A percentile compares a stretch with the other conserved stretches of the same genome.
phyloP scores from a whole-genome alignment of 2,329 filamentous ascomycete genomes.

The Claviceps pusilla region DNA sequence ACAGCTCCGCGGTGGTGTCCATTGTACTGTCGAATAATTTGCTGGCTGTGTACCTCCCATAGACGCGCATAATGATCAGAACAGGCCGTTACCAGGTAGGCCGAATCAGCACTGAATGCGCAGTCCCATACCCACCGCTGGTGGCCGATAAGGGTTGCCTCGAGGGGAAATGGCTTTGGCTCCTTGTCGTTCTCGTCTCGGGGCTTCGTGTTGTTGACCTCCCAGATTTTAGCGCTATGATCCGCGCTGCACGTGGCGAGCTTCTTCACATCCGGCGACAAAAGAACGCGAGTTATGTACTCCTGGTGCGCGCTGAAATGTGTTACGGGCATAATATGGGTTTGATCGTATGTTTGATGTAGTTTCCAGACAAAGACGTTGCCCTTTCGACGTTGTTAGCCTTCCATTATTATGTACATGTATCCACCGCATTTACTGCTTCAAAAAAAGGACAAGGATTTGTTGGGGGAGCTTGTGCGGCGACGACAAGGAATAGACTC shows the following conservation, averaged over 20 bases:
- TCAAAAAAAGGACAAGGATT: no score
- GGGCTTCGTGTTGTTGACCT: constrained; percentile 57
- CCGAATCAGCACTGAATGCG: constrained; percentile 83
- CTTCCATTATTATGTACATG: background rate
- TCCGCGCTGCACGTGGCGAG: constrained; percentile 88
- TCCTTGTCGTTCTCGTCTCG: constrained; percentile 19
- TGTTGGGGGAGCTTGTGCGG: background rate
- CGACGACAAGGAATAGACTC: background rate
- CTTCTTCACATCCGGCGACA: constrained; percentile 87
- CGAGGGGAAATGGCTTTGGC: constrained; percentile 55
- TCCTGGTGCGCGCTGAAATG: constrained; percentile 84
- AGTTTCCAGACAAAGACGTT: constrained; percentile 97
- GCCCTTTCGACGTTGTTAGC: constrained; percentile 40
- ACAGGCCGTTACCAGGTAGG: constrained; percentile 84
- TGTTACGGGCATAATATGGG: constrained; percentile 71
- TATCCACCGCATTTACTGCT: no score
- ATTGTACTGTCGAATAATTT: constrained; percentile 88
- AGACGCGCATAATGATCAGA: constrained; percentile 85
- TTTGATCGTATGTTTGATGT: constrained; percentile 66
- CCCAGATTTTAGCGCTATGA: constrained; percentile 92
- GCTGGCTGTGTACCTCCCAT: constrained; percentile 77
- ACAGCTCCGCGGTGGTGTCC: constrained; percentile 85
- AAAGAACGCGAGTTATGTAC: constrained; percentile 80
- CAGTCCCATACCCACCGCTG: constrained; percentile 98
- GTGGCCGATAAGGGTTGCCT: constrained; percentile 77